Conservation (phyloP, 345 rosid genomes). For the Lepidium africanum region DNA sequence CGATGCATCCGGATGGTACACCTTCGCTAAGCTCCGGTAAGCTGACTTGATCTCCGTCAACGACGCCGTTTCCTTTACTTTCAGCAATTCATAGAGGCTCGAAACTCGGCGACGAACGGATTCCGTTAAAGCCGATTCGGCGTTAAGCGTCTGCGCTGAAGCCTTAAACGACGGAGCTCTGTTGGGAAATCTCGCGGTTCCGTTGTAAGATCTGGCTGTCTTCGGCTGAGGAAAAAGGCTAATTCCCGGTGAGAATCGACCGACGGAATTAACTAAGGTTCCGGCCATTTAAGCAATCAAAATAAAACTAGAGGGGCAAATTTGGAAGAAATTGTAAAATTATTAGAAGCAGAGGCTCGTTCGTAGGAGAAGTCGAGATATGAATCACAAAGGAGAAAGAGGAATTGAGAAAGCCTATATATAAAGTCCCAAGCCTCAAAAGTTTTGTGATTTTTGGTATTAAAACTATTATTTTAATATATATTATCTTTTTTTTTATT, state of each 20-base stretch:
- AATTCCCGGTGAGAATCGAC: not conserved
- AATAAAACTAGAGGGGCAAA: not conserved
- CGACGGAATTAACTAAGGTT: conserved; percentile 17
- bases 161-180: conserved; percentile 23
- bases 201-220: not conserved
- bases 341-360: conserved; percentile 10
- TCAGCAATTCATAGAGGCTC: conserved; percentile 53
- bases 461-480: not conserved
- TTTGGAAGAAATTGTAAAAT: not conserved
- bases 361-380: not conserved
- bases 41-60: conserved; percentile 60
- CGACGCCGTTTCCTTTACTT: conserved; percentile 49
- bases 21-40: conserved; percentile 55
- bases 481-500: too few relatives aligned
- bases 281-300: conserved; percentile 14
- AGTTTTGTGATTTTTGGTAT: not conserved
- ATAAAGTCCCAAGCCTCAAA: not conserved
- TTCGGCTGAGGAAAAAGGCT: conserved; percentile 3
- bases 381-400: conserved; percentile 15
- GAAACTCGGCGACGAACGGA: conserved; percentile 21
- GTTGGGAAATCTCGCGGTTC: conserved; percentile 21
- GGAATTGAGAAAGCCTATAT: not conserved
- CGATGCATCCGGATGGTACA: conserved; percentile 54
- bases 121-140: conserved; percentile 15
- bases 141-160: conserved; percentile 14